A percentile compares a stretch with the other conserved stretches of the same genome.
These are phyloP conservation scores for Corylus avellana DNA, from an alignment of 306 rosid genomes.

Conservation along the genomic window DNA sequence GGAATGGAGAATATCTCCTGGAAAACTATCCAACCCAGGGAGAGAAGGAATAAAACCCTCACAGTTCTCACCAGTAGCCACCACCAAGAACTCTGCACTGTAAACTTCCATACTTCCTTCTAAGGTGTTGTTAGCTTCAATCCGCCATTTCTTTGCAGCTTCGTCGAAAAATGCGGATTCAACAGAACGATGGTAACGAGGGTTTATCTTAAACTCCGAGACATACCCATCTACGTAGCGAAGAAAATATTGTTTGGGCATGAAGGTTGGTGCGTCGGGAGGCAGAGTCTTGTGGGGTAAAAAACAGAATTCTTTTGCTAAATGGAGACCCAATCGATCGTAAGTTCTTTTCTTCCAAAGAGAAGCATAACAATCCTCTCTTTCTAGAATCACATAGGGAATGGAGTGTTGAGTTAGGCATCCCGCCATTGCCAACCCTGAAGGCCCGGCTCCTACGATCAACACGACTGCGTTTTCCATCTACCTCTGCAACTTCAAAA, in stretches of 20 bases:
- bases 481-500: no score
- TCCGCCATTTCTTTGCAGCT: conserved; percentile 25
- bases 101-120: conserved; percentile 17
- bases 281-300: conserved; percentile 39
- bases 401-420: conserved; percentile 34
- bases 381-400: conserved; percentile 43
- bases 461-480: conserved; percentile 15
- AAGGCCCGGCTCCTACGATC: conserved; percentile 53
- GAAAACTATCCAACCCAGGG: conserved; percentile 36
- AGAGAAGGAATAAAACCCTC: conserved; percentile 30
- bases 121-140: conserved; percentile 19
- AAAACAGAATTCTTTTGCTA: conserved; percentile 44
- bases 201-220: conserved; percentile 26
- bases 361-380: conserved; percentile 50
- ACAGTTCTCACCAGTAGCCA: conserved; percentile 47
- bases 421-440: conserved; percentile 48
- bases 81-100: conserved; percentile 34
- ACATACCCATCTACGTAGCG: conserved; percentile 34
- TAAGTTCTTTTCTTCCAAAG: conserved; percentile 56
- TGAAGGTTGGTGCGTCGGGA: conserved; percentile 28
- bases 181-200: conserved; percentile 33
- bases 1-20: conserved; percentile 49
- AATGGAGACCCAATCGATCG: conserved; percentile 44
- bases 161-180: conserved; percentile 26
- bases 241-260: conserved; percentile 33